phyloP scores from a whole-genome alignment of 1,284 basidiomycete species.

The Cystobasidiaceae sp. region DNA sequence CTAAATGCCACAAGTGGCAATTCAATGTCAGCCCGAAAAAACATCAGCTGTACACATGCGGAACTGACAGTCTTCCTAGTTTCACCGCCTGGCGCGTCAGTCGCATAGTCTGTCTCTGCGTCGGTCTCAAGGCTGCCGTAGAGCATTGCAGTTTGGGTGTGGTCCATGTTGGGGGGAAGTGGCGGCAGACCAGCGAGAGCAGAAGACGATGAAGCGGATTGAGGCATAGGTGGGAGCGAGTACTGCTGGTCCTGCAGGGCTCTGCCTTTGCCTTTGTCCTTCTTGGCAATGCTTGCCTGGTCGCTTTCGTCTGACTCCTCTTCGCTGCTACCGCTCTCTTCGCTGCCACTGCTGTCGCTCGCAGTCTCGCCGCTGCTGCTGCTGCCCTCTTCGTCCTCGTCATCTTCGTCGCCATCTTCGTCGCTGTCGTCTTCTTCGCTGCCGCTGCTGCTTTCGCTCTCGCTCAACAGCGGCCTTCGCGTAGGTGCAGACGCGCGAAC shows the following conservation, averaged over 20 bases:
- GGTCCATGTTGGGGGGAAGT: neutral
- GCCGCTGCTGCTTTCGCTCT: constrained; percentile 3
- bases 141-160: neutral
- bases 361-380: too few relatives aligned
- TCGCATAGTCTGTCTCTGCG: constrained; percentile 13
- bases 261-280: constrained; percentile 27
- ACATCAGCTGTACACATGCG: too few relatives aligned
- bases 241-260: neutral
- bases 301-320: too few relatives aligned
- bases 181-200: neutral
- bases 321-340: too few relatives aligned
- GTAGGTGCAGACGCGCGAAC: neutral
- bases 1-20: too few relatives aligned
- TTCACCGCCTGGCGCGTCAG: neutral
- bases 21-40: too few relatives aligned
- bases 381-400: too few relatives aligned
- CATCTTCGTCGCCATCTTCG: neutral
- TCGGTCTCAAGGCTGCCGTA: constrained; percentile 3
- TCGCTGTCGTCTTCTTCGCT: neutral
- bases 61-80: neutral
- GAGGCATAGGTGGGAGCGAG: constrained; percentile 3
- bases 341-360: too few relatives aligned
- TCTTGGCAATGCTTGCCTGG: too few relatives aligned
- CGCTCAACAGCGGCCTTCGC: constrained; percentile 17
- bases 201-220: neutral